A percentile compares a stretch with the other conserved stretches of the same genome.
phyloP scores from a whole-genome alignment of 2,329 filamentous ascomycete species.

The Pseudocercospora eumusae region DNA sequence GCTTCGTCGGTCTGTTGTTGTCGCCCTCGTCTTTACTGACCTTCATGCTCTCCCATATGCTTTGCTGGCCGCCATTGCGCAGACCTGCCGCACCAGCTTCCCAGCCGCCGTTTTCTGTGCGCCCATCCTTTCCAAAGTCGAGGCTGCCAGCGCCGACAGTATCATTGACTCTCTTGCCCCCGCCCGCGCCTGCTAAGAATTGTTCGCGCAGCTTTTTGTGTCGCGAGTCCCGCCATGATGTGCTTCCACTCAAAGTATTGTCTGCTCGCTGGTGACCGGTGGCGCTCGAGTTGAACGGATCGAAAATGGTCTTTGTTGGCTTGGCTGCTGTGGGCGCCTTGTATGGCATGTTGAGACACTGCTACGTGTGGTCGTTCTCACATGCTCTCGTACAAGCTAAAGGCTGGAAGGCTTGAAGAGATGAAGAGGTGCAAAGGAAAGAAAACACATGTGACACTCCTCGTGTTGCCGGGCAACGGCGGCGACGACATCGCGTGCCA shows the following conservation, averaged over 20 bases:
- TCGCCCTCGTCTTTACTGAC: constrained; percentile 28
- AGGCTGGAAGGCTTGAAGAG: constrained; percentile 4
- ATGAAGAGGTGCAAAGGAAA: neutral
- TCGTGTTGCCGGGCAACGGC: constrained; percentile 2
- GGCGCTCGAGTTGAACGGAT: constrained; percentile 90
- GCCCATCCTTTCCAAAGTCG: constrained; percentile 54
- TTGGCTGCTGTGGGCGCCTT: constrained; percentile 33
- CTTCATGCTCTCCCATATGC: constrained; percentile 41
- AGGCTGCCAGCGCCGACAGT: constrained; percentile 65
- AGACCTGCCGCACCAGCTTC: constrained; percentile 51
- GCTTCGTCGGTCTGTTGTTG: constrained; percentile 22
- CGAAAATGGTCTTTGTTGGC: constrained; percentile 34
- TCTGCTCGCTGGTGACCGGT: constrained; percentile 79
- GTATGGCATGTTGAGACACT: constrained; percentile 25
- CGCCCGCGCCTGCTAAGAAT: constrained; percentile 60
- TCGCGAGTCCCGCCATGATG: constrained; percentile 71
- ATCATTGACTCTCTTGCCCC: constrained; percentile 62
- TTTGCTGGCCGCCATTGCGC: constrained; percentile 51
- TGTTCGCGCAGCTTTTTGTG: constrained; percentile 69
- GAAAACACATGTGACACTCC: constrained; percentile 8
- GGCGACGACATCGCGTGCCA: neutral
- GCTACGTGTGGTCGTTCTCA: neutral
- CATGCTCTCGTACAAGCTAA: constrained; percentile 13
- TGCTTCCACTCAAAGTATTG: constrained; percentile 61
- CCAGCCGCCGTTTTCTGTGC: constrained; percentile 56